These are phyloP conservation scores for Lentinula sp. DNA, from an alignment of 768 basidiomycete species.

Conservation along the genomic window DNA sequence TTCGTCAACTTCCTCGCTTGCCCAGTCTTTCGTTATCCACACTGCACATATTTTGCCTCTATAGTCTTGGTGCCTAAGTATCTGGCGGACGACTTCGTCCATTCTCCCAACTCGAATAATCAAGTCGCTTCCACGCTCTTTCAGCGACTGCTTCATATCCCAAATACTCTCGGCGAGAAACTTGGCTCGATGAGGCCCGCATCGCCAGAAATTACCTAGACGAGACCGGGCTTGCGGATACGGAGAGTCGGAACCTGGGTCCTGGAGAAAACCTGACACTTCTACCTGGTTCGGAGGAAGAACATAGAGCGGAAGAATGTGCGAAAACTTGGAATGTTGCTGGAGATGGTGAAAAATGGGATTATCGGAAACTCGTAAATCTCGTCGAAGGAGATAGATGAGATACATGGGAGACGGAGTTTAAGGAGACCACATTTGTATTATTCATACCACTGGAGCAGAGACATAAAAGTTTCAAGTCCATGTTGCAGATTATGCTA, in stretches of 20 bases:
- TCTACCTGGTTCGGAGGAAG: conserved; percentile 31
- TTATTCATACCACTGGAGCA: too few species aligned
- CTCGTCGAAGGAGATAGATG: conserved; percentile 16
- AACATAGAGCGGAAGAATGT: conserved; percentile 30
- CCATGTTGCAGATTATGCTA: too few species aligned
- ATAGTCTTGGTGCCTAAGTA: neutral
- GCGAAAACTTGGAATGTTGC: conserved; percentile 7
- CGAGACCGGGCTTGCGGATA: conserved; percentile 16
- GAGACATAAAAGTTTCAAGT: too few species aligned
- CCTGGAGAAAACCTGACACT: conserved; percentile 17
- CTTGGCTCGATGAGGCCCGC: conserved; percentile 14
- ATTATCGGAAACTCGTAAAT: conserved; percentile 11
- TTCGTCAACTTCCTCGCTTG: conserved; percentile 27
- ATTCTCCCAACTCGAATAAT: conserved; percentile 28
- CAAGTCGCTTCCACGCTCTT: conserved; percentile 19
- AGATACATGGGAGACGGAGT: conserved; percentile 1
- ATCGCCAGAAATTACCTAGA: conserved; percentile 15
- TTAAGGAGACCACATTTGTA: neutral
- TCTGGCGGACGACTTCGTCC: conserved; percentile 19
- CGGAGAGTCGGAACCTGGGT: conserved; percentile 15
- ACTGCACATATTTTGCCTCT: conserved; percentile 20
- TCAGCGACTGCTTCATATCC: conserved; percentile 19
- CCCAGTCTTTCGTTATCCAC: conserved; percentile 17
- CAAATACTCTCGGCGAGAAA: conserved; percentile 28
- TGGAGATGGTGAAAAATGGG: conserved; percentile 9